Base-by-base conservation (phyloP, 192 early-diverging fungal genomes). In the Backusella tarrabulga region DNA sequence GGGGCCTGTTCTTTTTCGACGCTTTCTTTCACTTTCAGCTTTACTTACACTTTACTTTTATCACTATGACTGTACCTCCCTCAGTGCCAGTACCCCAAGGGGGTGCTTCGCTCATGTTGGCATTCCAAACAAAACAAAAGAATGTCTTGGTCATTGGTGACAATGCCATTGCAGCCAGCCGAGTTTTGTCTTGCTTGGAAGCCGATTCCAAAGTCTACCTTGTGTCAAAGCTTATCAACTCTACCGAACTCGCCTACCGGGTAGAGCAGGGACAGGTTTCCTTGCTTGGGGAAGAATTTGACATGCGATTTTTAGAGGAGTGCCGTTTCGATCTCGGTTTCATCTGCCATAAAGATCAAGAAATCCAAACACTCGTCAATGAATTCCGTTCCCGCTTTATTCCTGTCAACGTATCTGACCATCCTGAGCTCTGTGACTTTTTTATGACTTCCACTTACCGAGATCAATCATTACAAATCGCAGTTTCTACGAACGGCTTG, bases 391-490 rank as follows among this genome's bases (percentile, higher is more conserved):
- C 56, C 15, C 41, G 72, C 9, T 85, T 90, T 5, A 90, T 94
- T 19, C 92, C 92, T 29, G 87, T 96, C 12, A 95, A 96, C 73
- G 91, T 93, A 14, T 89, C 95, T 0, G 94, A 94, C 75, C 85
- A 87, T 60, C 84, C 84, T 8, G 89, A 90, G 14, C 80, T 93
- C n/a, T 95, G 93, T 81, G 93, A 95, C 77, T 96, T 96, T 83
- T 88, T 86, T 76, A 91, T 96, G 80, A 88, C 94, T 76, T 91
- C 93, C 17, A 91, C 90, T 34, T 88, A 91, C 72, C 84, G 90
- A 44, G 92, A 93, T 66, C 83, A 86, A 29, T 84, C 87, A 32
- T 78, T 95, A 29, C 94, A 95, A 85, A 85, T 96, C 32, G 93
- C 92, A 0, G 90, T 95, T 32, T 92, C 92, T 17, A 94, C 94